Evolutionary conservation across 805 yeast species (phyloP), one percentile per base, ranked within the genome.

Genomic region (Suhomyces sp.): DNA sequence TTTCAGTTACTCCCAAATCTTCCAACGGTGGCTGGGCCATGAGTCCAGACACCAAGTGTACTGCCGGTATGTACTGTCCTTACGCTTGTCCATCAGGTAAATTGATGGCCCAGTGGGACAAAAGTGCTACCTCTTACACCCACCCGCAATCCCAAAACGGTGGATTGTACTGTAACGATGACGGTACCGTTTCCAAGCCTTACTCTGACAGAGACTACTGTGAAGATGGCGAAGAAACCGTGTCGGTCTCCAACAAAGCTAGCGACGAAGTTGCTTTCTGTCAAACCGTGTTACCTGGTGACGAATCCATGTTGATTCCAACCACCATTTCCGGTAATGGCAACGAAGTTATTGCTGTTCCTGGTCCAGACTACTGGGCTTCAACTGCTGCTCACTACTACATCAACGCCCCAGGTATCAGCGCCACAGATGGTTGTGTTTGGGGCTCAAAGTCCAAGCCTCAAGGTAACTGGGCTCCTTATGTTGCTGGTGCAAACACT

Each of bases 291-390:
- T 77, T 91, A 53, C 97, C 97, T 23, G 97, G 97, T 60, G 88
- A 90, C 69, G 97, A 90, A 74, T 96, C 90, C 60, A 90, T 90
- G 97, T 77, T 90, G 67, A 90, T 91, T 59, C 97, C 97, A 55
- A 90, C 96, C 22, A 67, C 78, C 50, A 83, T 86, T 53, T 78
- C 72, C n/a, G 70, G 77, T 12, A 79, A 82, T 8, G 62, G 72
- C 7, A 55, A 75, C n/a, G 69, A 74, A 51, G 74, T 79, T 2
- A 72, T 90, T 53, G 96, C 97, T 22, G 97, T 90, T 49, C 97
- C 97, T 15, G 90, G 88, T 22, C 73, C 91, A 2, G 84, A 83
- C 52, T 90, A 90, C 75, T 90, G 89, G 88, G 94, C 94, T 12
- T 71, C 81, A 10, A 89, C 96, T 41, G 90, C 96, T 41, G 86